Base-by-base conservation (phyloP, 306 rosid species). In the Cicer bijugum region DNA sequence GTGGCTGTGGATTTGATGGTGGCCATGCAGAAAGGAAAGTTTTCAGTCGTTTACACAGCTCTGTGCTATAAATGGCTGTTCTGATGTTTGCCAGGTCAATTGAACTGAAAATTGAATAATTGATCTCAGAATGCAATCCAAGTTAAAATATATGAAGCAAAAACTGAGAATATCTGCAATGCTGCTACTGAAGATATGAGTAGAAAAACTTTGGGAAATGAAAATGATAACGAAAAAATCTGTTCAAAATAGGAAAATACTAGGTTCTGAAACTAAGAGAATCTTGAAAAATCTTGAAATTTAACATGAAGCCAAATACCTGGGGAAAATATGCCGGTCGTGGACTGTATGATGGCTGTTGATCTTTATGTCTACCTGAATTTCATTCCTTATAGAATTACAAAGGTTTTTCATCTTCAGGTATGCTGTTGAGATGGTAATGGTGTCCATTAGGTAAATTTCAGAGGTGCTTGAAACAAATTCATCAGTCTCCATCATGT, bases 401-500 rank as follows among this genome's bases (percentile, higher is more conserved):
- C 95, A 91, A 4, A 94, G 92, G 58, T 86, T 90, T 80, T 88
- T 94, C 90, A 94, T 89, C 85, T 94, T 94, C 61, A 89, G 83
- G 81, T 89, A 94, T 79, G 97, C 97, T 1, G 97, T 94, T 55
- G 96, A 88, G 80, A 89, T 87, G 78, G 95, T 89, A 60, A 89
- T 72, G 67, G 90, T 71, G 74, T 94, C 99, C 88, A 87, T 68
- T 63, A 73, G 75, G 72, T 88, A 84, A 74, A 90, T 85, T 81
- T 94, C 99, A 51, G 90, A 62, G 85, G 84, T 84, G 84, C 80
- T 85, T 61, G 95, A 88, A 82, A 91, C 84, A 87, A 91, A 94
- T 85, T 94, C 99, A 69, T 94, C 99, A 5, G 99, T 94, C 87
- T 94, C 97, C 38, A 89, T 79, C 91, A 90, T 90, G 85, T 91